Evolutionary conservation across 1,139 yeast genomes (phyloP).

Genomic region (Geotrichum candidum): DNA sequence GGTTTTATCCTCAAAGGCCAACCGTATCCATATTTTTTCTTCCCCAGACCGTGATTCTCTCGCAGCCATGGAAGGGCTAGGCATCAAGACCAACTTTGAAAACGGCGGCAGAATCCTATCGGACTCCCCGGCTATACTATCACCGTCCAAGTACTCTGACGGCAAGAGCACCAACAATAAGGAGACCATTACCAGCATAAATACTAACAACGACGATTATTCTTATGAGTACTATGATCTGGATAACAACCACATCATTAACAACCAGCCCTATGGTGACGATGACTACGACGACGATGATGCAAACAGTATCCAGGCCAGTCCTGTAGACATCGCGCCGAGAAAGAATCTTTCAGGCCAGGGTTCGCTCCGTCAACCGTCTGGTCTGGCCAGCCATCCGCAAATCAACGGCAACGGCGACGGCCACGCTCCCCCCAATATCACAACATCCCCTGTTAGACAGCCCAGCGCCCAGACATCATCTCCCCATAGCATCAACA

Average conservation of each 20-base stretch:
- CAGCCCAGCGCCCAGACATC: neutral
- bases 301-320: constrained; percentile 12
- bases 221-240: constrained; percentile 11
- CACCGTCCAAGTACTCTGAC: neutral
- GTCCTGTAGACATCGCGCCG: constrained; percentile 14
- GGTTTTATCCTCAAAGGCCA: neutral
- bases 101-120: neutral
- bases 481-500: neutral
- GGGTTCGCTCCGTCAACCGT: neutral
- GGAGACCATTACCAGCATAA: neutral
- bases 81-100: constrained; percentile 13
- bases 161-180: neutral
- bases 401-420: neutral
- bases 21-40: neutral
- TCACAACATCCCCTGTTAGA: neutral
- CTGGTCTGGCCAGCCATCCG: constrained; percentile 2
- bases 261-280: constrained; percentile 1
- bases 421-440: neutral
- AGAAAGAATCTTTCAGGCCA: neutral
- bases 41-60: neutral
- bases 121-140: neutral
- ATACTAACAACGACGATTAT: neutral
- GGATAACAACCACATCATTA: constrained; percentile 4
- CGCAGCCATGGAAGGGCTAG: constrained; percentile 12
- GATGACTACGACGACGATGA: constrained; percentile 9